A percentile compares a stretch with the other conserved stretches of the same genome.
These are phyloP conservation scores for Peronospora destructor DNA, from an alignment of 352 stramenopile species.

Conservation along the genomic window DNA sequence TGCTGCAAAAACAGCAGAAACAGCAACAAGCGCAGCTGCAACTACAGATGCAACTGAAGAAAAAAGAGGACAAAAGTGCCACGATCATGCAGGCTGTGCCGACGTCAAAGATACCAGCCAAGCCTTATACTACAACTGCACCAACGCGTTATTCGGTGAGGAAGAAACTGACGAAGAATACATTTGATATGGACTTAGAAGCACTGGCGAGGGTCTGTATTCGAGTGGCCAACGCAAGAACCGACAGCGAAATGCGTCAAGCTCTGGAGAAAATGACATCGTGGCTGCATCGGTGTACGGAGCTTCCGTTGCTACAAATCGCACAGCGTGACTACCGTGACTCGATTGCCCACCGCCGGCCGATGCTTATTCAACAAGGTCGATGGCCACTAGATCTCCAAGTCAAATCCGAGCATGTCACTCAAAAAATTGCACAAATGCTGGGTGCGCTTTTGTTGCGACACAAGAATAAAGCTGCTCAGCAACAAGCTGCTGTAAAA, in stretches of 20 bases:
- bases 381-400: conserved; percentile 52
- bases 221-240: conserved; percentile 40
- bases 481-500: conserved; percentile 14
- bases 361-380: conserved; percentile 30
- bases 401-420: conserved; percentile 49
- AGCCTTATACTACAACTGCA: conserved; percentile 2
- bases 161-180: conserved; percentile 38
- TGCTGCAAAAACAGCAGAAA: conserved; percentile 35
- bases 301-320: conserved; percentile 43
- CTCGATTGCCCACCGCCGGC: conserved; percentile 30
- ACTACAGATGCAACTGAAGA: conserved; percentile 23
- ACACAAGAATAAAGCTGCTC: conserved; percentile 20
- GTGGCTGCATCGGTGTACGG: conserved; percentile 51
- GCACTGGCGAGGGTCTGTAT: conserved; percentile 45
- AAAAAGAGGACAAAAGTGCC: conserved; percentile 3
- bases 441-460: conserved; percentile 28
- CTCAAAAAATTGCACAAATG: conserved; percentile 48
- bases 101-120: background rate
- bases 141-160: conserved; percentile 16
- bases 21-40: conserved; percentile 22
- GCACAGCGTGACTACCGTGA: conserved; percentile 51
- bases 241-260: conserved; percentile 43
- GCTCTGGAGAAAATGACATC: conserved; percentile 47
- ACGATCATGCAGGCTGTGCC: conserved; percentile 6
- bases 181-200: conserved; percentile 54